These are phyloP conservation scores for Rubus parviflorus DNA, from an alignment of 306 rosid genomes.

Conservation along the genomic window DNA sequence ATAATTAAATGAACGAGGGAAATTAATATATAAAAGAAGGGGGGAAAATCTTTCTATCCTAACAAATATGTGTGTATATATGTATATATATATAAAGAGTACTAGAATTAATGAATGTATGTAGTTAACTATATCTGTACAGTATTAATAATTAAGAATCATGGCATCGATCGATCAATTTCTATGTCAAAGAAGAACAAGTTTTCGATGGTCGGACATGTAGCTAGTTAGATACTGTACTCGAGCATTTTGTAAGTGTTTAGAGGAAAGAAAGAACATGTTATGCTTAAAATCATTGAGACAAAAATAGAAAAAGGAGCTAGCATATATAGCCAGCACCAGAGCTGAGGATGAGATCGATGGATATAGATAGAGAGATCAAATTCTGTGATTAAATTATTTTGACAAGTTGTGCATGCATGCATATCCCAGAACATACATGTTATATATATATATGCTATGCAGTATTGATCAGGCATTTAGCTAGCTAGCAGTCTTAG, in stretches of 20 bases:
- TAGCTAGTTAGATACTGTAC: not conserved
- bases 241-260: not conserved
- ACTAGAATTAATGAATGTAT: not conserved
- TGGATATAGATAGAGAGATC: not conserved
- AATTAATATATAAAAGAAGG: not conserved
- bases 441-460: not conserved
- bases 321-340: slow-evolving; percentile 1
- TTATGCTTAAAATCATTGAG: slow-evolving; percentile 15
- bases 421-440: not conserved
- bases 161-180: not conserved
- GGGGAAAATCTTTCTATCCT: not conserved
- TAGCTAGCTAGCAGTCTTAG: slow-evolving; percentile 7
- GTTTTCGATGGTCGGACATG: slow-evolving; percentile 4
- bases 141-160: not conserved
- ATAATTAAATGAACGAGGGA: not conserved
- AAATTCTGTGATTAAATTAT: not conserved
- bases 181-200: slow-evolving; percentile 14
- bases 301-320: slow-evolving; percentile 24
- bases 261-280: not conserved
- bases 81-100: not conserved
- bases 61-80: not conserved
- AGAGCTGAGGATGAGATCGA: not conserved
- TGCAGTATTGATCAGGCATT: not conserved
- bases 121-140: not conserved
- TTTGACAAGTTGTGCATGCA: not conserved